These are phyloP conservation scores for Didymella sp. DNA, from an alignment of 2,329 filamentous ascomycete genomes.

Conservation along the genomic window DNA sequence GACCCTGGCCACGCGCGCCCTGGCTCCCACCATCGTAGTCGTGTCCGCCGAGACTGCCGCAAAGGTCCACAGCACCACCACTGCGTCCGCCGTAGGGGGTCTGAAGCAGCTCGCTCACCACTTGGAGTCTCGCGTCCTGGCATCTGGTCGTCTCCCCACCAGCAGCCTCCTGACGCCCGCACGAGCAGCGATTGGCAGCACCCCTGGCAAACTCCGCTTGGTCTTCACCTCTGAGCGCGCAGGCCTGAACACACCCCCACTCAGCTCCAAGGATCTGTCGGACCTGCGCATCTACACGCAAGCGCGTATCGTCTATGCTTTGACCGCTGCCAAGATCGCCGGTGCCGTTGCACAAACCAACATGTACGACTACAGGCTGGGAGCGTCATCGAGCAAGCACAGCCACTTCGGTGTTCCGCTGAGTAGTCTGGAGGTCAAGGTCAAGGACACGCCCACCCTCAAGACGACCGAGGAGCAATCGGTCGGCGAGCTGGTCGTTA, in stretches of 20 bases:
- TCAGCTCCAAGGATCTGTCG: slow-evolving; percentile 74
- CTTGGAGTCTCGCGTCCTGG: slow-evolving; percentile 72
- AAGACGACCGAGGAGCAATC: slow-evolving; percentile 67
- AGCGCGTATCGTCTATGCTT: slow-evolving; percentile 81
- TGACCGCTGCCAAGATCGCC: slow-evolving; percentile 82
- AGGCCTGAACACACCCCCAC: slow-evolving; percentile 65
- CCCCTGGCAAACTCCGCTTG: slow-evolving; percentile 77
- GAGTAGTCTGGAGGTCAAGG: slow-evolving; percentile 77
- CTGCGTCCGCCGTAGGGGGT: slow-evolving; percentile 65
- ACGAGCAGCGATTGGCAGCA: slow-evolving; percentile 65
- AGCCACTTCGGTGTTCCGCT: slow-evolving; percentile 84
- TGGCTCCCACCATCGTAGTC: slow-evolving; percentile 83
- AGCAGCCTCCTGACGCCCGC: slow-evolving; percentile 67
- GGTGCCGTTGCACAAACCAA: slow-evolving; percentile 88
- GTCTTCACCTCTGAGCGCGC: slow-evolving; percentile 79
- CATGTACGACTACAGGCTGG: slow-evolving; percentile 80
- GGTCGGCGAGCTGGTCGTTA: slow-evolving; percentile 68
- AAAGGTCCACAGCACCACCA: slow-evolving; percentile 69
- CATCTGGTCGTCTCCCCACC: slow-evolving; percentile 76
- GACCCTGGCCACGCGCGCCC: slow-evolving; percentile 71
- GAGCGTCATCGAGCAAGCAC: slow-evolving; percentile 49
- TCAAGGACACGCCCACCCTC: slow-evolving; percentile 67
- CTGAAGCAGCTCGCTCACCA: slow-evolving; percentile 73
- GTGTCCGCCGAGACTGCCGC: slow-evolving; percentile 76
- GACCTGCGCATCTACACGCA: slow-evolving; percentile 83